These are phyloP conservation scores for Penicillium corylophilum DNA, from an alignment of 2,329 filamentous ascomycete species.

Conservation along the genomic window DNA sequence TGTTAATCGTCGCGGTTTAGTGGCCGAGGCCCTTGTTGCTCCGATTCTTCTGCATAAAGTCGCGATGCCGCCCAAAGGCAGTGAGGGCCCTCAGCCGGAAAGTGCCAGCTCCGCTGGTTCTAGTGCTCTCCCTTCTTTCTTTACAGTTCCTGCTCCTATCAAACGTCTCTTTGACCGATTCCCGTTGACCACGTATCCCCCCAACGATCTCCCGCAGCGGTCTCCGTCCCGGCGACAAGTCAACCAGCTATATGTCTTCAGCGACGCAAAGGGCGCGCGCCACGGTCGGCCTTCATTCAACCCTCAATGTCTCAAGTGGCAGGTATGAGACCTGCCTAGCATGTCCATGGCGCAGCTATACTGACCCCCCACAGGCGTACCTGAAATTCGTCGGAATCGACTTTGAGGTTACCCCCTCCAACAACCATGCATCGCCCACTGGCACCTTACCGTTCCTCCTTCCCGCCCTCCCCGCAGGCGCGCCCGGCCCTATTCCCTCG, in stretches of 20 bases:
- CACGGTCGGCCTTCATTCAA: constrained; percentile 75
- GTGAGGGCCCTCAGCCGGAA: constrained; percentile 23
- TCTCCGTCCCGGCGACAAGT: constrained; percentile 48
- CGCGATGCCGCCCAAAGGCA: constrained; percentile 28
- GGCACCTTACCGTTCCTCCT: constrained; percentile 87
- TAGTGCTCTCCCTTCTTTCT: constrained; percentile 33
- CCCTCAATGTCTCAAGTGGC: constrained; percentile 92
- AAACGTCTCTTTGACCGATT: constrained; percentile 82
- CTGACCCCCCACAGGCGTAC: constrained; percentile 62
- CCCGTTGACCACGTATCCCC: constrained; percentile 71
- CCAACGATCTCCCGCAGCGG: constrained; percentile 71
- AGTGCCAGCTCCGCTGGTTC: not conserved
- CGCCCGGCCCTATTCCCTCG: constrained; percentile 55
- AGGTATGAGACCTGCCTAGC: constrained; percentile 56
- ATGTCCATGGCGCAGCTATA: not conserved
- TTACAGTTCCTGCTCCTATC: constrained; percentile 64
- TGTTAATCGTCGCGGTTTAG: constrained; percentile 1
- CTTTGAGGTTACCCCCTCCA: constrained; percentile 69
- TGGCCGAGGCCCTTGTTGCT: constrained; percentile 8
- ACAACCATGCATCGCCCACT: constrained; percentile 88
- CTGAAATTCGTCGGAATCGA: constrained; percentile 72
- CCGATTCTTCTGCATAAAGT: constrained; percentile 2
- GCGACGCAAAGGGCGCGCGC: constrained; percentile 61
- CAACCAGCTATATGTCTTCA: constrained; percentile 75
- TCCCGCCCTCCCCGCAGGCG: constrained; percentile 49